Evolutionary conservation across 177 flowering plant species (phyloP).

Genomic region (Vitis hybrid): DNA sequence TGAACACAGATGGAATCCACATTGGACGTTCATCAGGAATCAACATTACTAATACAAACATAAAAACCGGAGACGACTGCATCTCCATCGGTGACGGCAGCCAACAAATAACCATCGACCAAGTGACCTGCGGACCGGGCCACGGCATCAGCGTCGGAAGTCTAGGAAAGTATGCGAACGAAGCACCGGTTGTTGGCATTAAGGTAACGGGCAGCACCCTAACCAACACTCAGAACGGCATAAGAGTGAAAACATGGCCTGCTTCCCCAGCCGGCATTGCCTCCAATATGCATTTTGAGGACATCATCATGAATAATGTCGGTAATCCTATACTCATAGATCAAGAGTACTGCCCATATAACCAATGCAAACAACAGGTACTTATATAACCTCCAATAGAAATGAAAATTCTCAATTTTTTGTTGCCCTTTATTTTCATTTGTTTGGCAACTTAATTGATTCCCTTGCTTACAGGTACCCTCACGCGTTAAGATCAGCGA

Average conservation of each 20-base stretch:
- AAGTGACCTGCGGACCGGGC: conserved; percentile 38
- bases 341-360: conserved; percentile 35
- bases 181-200: conserved; percentile 22
- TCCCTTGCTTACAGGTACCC: conserved; percentile 18
- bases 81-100: conserved; percentile 41
- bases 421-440: conserved; percentile 14
- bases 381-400: no score
- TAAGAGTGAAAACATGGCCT: conserved; percentile 42
- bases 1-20: conserved; percentile 46
- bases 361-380: conserved; percentile 19
- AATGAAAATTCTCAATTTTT: not conserved
- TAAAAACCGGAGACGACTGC: conserved; percentile 48
- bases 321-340: no score
- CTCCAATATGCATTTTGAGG: conserved; percentile 28
- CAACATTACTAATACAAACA: conserved; percentile 14
- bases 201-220: conserved; percentile 17
- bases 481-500: conserved; percentile 38
- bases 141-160: conserved; percentile 41
- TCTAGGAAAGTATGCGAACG: conserved; percentile 28
- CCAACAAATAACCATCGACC: conserved; percentile 7
- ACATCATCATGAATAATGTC: conserved; percentile 15
- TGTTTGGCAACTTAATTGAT: no score
- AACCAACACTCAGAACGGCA: conserved; percentile 25
- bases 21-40: conserved; percentile 26
- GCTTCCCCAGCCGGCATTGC: conserved; percentile 12